Evolutionary conservation across 805 yeast species (phyloP), one percentile per base, ranked within the genome.

Genomic region (Hemisphaericaspora nanyangensis): DNA sequence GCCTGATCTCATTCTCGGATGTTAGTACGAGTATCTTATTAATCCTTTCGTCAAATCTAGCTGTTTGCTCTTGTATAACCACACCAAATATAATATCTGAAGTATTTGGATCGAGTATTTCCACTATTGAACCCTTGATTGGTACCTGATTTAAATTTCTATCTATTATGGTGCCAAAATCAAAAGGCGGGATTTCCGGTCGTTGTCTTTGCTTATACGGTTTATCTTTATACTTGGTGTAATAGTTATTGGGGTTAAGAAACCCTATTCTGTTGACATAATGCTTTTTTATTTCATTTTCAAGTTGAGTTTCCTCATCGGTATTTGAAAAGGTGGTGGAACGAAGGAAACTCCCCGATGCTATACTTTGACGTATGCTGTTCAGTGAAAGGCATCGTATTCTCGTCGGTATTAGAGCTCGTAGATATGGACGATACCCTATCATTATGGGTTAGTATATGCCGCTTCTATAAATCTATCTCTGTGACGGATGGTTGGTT

Each of bases 81-180:
- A 70, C 47, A 2, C 77, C 78, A 37, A 65, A 50, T 3, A 38
- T 39, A 5, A 54, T 37, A 1, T 33, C 29, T 12, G 41, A 46
- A 7, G 45, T 46, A 6, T 39, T 31, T 3, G 48, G 50, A 20
- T 55, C 49, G 1, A 44, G 31, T 40, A 59, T 60, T 42, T 70
- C 74, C 6, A 72, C 62, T 1, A 72, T 40, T 2, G 74, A 64
- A 1, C 78, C 78, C 4, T 43, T 41, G 1, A 34, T 39, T 0
- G 66, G 63, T 7, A 50, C 38, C 5, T 29, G 33, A 25, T 25
- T 40, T 15, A 47, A 42, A 37, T 50, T 57, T 15, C 33, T 34
- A 18, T 37, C 26, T 7, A 38, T 8, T 12, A 41, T 41, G 2
- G 12, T 17, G 6, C 29, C 34, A n/a, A 41, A 41, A 41, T 41